Evolutionary conservation across 169 alveolate species (phyloP).

Genomic region (Plasmodium vivax): DNA sequence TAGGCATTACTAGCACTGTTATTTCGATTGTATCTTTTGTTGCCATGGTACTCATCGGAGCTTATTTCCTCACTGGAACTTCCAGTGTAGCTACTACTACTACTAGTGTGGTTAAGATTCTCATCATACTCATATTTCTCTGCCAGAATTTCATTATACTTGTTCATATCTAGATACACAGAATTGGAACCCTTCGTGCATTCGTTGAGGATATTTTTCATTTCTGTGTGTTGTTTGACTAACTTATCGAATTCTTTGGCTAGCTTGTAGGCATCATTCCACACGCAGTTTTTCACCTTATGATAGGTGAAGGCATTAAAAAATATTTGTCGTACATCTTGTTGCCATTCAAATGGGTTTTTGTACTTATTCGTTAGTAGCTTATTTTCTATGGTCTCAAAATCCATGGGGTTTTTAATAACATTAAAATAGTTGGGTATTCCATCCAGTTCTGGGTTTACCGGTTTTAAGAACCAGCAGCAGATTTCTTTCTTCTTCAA

Average conservation of each 20-base stretch:
- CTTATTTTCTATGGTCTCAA: slow-evolving; percentile 83
- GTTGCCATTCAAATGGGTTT: slow-evolving; percentile 93
- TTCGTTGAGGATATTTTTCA: slow-evolving; percentile 29
- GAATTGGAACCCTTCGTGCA: slow-evolving; percentile 53
- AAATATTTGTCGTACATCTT: slow-evolving; percentile 90
- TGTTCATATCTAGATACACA: slow-evolving; percentile 74
- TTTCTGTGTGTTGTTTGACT: slow-evolving; percentile 56
- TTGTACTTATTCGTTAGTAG: slow-evolving; percentile 82
- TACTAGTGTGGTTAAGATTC: not conserved
- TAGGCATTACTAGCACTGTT: slow-evolving; percentile 10
- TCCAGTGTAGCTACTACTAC: slow-evolving; percentile 4
- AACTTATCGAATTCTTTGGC: slow-evolving; percentile 76
- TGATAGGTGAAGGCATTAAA: slow-evolving; percentile 87
- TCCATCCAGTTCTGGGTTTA: slow-evolving; percentile 92
- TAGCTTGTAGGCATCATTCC: slow-evolving; percentile 76
- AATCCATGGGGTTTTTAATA: slow-evolving; percentile 85
- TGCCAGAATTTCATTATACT: slow-evolving; percentile 63
- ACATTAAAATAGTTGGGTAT: slow-evolving; percentile 87
- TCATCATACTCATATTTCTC: slow-evolving; percentile 50
- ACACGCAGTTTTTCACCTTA: slow-evolving; percentile 71
- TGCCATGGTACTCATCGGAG: slow-evolving; percentile 2
- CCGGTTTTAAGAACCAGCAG: slow-evolving; percentile 91
- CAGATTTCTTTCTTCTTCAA: slow-evolving; percentile 77
- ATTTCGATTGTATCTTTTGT: slow-evolving; percentile 4
- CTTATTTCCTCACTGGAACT: slow-evolving; percentile 29